Base-by-base conservation (phyloP, 1,284 basidiomycete genomes). In the Puccinia hordei region DNA sequence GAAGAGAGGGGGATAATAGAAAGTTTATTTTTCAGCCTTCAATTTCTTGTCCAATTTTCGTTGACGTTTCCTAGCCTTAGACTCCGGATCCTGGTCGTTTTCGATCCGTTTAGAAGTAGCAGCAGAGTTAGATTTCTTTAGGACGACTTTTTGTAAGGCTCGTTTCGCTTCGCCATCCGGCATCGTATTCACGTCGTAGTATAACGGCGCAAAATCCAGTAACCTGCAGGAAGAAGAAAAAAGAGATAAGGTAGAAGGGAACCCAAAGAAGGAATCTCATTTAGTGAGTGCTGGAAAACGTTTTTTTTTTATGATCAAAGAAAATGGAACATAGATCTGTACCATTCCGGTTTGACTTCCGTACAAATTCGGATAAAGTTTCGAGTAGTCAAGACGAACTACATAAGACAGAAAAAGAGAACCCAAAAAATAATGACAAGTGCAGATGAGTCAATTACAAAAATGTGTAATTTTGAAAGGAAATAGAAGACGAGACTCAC, bases 381-480 rank as follows among this genome's bases (percentile, higher is more conserved):
- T 84, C 88, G 87, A 12, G 94, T 94, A 17, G 96, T 99, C 82
- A 98, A 87, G 38, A 98, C 94, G 85, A 99, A 99, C 86, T 97
- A 81, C 80, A 74, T 63, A 53, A 13, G 41, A 8, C 2, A 13
- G 35, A 41, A 59, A 49, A 17, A n/a, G 8, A 24, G 49, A 35
- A n/a, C 69, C 5, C 13, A 49, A 1, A 49, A 49, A 69, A n/a
- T 19, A n/a, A 46, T 5, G n/a, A 46, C 22, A 41, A 38, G 19
- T 51, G n/a, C 3, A 27, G 51, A 75, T 35, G 68, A 15, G 59
- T 78, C 46, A 57, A n/a, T n/a, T n/a, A n/a, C n/a, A n/a, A n/a
- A n/a, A n/a, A n/a, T n/a, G n/a, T n/a, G n/a, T n/a, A n/a, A n/a
- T n/a, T n/a, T n/a, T n/a, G n/a, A 22, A 27, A 53, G 8, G 2